These are phyloP conservation scores for Lepraria neglecta DNA, from an alignment of 495 filamentous ascomycete species.

Conservation along the genomic window DNA sequence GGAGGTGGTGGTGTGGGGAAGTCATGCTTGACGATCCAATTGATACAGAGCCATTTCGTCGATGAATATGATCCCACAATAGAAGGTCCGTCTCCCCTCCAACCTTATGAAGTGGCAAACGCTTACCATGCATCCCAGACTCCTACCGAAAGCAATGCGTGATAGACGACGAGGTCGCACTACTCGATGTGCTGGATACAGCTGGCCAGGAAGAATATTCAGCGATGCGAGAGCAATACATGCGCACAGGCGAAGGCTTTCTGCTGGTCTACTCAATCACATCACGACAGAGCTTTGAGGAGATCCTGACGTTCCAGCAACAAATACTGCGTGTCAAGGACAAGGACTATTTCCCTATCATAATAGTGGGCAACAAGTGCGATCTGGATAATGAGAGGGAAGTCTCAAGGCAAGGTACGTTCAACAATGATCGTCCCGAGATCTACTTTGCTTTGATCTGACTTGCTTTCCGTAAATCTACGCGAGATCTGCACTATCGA, in stretches of 20 bases:
- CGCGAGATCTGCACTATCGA: background rate
- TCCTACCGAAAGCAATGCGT: slow-evolving; percentile 99
- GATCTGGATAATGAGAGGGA: slow-evolving; percentile 89
- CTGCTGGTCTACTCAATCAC: slow-evolving; percentile 97
- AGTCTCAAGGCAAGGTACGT: slow-evolving; percentile 83
- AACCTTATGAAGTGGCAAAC: background rate
- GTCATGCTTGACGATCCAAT: slow-evolving; percentile 97
- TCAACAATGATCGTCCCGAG: slow-evolving; percentile 10
- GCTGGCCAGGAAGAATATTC: slow-evolving; percentile 99
- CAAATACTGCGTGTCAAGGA: slow-evolving; percentile 98
- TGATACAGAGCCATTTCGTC: slow-evolving; percentile 98
- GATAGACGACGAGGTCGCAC: slow-evolving; percentile 94
- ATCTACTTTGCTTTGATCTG: background rate
- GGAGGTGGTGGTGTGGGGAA: slow-evolving; percentile 98
- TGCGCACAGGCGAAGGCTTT: slow-evolving; percentile 98
- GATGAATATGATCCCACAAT: slow-evolving; percentile 99
- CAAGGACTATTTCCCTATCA: slow-evolving; percentile 98
- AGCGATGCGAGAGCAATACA: slow-evolving; percentile 99
- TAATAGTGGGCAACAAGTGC: slow-evolving; percentile 99
- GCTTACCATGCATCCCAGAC: slow-evolving; percentile 48
- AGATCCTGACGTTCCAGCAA: slow-evolving; percentile 97
- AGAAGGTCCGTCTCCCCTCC: slow-evolving; percentile 61
- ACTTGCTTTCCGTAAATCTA: background rate
- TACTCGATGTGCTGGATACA: slow-evolving; percentile 95
- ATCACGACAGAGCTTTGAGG: slow-evolving; percentile 93